Conservation (phyloP, 139 green algal genomes). For the Edaphochlamys debaryana region DNA sequence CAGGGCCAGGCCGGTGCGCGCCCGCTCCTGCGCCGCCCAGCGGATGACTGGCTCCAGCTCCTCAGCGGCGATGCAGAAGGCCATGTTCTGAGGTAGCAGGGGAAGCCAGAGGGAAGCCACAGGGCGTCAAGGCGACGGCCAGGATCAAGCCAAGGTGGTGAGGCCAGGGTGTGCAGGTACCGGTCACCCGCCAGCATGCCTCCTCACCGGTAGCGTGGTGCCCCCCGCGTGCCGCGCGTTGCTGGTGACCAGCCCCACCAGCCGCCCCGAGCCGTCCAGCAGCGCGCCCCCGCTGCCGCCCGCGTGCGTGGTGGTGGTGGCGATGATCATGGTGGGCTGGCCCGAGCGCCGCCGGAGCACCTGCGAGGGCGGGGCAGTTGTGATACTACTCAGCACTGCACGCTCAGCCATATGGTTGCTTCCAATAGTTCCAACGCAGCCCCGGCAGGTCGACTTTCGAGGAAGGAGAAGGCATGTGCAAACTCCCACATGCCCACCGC, state of each 20-base stretch:
- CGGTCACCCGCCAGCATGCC: no score
- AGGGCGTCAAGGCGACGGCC: background rate
- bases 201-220: constrained; percentile 57
- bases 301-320: constrained; percentile 73
- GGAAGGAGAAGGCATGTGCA: no score
- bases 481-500: no score
- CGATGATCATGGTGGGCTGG: constrained; percentile 69
- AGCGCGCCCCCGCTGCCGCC: constrained; percentile 80
- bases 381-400: background rate
- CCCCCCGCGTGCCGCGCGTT: constrained; percentile 59
- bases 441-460: no score
- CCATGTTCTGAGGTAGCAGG: constrained; percentile 47
- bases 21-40: constrained; percentile 15
- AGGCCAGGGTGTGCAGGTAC: no score
- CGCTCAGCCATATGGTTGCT: background rate
- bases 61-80: constrained; percentile 69
- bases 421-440: no score
- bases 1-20: background rate
- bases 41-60: constrained; percentile 60
- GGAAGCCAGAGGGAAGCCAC: background rate
- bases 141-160: no score
- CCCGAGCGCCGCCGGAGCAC: constrained; percentile 21
- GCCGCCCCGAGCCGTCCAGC: constrained; percentile 50
- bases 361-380: background rate
- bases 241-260: constrained; percentile 79